Conservation (phyloP, 2,329 filamentous ascomycete genomes). For the Exophiala aquamarina region DNA sequence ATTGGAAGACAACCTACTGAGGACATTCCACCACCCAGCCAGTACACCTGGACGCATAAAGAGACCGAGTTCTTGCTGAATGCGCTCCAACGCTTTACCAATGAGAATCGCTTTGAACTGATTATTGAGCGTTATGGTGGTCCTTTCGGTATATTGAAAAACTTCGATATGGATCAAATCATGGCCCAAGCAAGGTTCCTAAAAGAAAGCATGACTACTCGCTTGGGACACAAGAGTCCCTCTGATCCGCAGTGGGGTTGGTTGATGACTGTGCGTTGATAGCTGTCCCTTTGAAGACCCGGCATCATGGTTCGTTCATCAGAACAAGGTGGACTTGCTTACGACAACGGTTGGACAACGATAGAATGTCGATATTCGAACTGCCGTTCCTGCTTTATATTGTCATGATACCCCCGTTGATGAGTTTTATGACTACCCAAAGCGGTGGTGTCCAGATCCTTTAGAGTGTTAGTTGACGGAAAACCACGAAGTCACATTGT, state of each 20-base stretch:
- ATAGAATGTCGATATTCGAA: no score
- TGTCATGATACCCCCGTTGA: no score
- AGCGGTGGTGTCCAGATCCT: no score
- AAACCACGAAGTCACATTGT: no score
- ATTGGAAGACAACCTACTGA: constrained; percentile 14
- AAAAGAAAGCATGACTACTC: constrained; percentile 21
- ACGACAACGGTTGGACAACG: no score
- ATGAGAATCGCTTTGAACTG: constrained; percentile 29
- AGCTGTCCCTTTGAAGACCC: no score
- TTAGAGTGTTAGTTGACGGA: no score
- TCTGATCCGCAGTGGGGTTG: constrained; percentile 10
- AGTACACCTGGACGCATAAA: constrained; percentile 26
- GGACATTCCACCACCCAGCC: constrained; percentile 20
- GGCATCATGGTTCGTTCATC: no score
- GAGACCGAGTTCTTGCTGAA: constrained; percentile 30
- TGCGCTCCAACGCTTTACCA: constrained; percentile 29
- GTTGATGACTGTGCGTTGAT: no score
- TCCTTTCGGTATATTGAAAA: constrained; percentile 6
- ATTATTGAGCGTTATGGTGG: constrained; percentile 24
- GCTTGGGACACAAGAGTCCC: constrained; percentile 11
- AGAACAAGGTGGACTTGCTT: no score
- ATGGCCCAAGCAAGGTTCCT: constrained; percentile 22
- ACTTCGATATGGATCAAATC: constrained; percentile 20
- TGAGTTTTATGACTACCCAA: no score
- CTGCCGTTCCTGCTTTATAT: no score